Base-by-base conservation (phyloP, 2,329 filamentous ascomycete genomes). In the Hymenoscyphus repandus region DNA sequence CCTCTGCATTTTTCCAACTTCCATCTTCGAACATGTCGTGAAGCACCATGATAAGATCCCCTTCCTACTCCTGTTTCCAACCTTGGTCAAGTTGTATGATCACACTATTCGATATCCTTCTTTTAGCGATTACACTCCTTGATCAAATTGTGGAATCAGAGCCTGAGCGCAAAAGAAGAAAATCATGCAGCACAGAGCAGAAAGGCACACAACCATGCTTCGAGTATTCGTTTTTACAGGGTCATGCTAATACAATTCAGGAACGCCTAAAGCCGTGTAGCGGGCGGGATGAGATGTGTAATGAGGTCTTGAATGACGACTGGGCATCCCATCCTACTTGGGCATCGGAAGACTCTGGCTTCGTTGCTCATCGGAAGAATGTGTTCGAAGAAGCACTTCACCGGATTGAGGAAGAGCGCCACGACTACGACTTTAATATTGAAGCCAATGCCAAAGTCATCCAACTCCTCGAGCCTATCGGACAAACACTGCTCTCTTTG, bases 241-340 rank as follows among this genome's bases (percentile, higher is more conserved):
- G 12, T 13, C 17, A n/a, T 34, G 32, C 45, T 53, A 45, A 51
- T 49, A 45, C 43, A 47, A 47, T 22, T 6, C 51, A 80, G 74
- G 93, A 97, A 68, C 86, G 90, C 10, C 83, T 93, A 53, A 95
- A 95, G 72, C 82, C 86, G 1, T 99, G 93, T 72, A 93, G 89
- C 64, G 93, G 93, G 10, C 87, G 93, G 41, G 93, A 99, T 65
- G 90, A 96, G 68, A 84, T 99, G 60, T 99, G 93, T 71, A 86
- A 89, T 59, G 85, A 86, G 20, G 92, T 99, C 0, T 76, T 99
- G 49, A 99, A 99, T 59, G 93, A 99, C 61, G 89, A 96, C 60
- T 99, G 93, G 93, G 93, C 93, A 1, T 97, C 92, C 22, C 93
- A 99, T 70, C 93, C 93, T 3, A 99, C 93, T 0, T 99, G 93